These are phyloP conservation scores for Solanum sitiens DNA, from an alignment of 257 asterid genomes.

Conservation along the genomic window DNA sequence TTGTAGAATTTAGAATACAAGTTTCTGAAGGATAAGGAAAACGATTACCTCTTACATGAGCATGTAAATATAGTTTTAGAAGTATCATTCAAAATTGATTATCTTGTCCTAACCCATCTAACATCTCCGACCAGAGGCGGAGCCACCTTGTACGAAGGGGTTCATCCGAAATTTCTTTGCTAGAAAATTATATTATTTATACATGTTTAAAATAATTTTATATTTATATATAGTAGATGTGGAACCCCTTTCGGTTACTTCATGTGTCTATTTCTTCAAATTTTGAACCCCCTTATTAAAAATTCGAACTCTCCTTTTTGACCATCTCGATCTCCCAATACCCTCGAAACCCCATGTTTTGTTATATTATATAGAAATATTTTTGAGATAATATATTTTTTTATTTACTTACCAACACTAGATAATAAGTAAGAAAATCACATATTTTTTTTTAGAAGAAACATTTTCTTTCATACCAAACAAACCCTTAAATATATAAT, in stretches of 20 bases:
- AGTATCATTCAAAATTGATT: background rate
- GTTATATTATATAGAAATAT: background rate
- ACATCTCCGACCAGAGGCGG: background rate
- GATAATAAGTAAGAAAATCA: background rate
- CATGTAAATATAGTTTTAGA: background rate
- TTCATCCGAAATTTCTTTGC: too few species aligned
- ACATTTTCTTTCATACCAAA: background rate
- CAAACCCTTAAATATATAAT: background rate
- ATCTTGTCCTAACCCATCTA: background rate
- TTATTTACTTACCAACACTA: background rate
- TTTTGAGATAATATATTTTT: background rate
- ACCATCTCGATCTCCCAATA: background rate
- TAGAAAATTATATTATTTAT: too few species aligned
- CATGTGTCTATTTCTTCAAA: too few species aligned
- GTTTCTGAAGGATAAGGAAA: background rate
- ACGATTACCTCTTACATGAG: fast-evolving
- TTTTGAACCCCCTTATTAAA: too few species aligned
- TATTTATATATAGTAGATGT: too few species aligned
- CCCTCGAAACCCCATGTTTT: background rate
- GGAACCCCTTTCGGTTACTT: too few species aligned
- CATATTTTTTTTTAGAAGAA: background rate
- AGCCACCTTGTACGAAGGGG: too few species aligned
- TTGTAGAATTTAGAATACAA: background rate
- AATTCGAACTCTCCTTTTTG: background rate
- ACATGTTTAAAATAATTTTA: too few species aligned